Conservation (phyloP, 176 grass and related monocot genomes). For the Ensete glaucum region DNA sequence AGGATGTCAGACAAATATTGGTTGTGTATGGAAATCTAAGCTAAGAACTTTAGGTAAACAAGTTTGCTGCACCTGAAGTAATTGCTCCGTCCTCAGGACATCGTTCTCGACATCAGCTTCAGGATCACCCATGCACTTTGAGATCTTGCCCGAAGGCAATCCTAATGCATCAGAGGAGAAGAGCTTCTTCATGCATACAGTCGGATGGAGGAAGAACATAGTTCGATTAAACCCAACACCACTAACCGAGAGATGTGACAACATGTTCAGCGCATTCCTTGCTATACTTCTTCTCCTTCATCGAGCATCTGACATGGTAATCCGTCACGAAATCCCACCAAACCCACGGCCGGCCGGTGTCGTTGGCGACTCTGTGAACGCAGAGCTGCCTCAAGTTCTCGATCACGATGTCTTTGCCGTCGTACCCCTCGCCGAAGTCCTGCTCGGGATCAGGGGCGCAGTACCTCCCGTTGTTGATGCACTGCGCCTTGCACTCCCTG, state of each 20-base stretch:
- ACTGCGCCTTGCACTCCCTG: conserved; percentile 64
- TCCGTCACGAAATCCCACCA: conserved; percentile 93
- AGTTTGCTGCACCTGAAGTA: conserved; percentile 38
- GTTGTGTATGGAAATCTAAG: background rate
- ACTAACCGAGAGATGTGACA: background rate
- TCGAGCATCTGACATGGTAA: conserved; percentile 80
- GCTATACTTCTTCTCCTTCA: conserved; percentile 56
- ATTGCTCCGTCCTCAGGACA: conserved; percentile 61
- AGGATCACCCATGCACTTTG: conserved; percentile 71
- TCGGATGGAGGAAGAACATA: too few species aligned
- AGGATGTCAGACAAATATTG: background rate
- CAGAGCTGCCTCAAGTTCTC: conserved; percentile 93
- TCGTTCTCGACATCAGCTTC: conserved; percentile 64
- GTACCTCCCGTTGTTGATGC: conserved; percentile 73
- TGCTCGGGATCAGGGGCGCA: conserved; percentile 84
- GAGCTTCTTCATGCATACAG: background rate
- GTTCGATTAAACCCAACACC: too few species aligned
- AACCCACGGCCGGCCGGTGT: conserved; percentile 35
- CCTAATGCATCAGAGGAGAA: conserved; percentile 16
- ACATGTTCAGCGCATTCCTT: background rate
- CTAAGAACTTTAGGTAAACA: background rate
- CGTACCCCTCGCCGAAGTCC: conserved; percentile 52
- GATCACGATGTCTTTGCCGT: conserved; percentile 52
- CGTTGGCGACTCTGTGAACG: conserved; percentile 69
- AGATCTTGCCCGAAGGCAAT: conserved; percentile 46